Base-by-base conservation (phyloP, 2,329 filamentous ascomycete species). In the Fusarium paranaense region DNA sequence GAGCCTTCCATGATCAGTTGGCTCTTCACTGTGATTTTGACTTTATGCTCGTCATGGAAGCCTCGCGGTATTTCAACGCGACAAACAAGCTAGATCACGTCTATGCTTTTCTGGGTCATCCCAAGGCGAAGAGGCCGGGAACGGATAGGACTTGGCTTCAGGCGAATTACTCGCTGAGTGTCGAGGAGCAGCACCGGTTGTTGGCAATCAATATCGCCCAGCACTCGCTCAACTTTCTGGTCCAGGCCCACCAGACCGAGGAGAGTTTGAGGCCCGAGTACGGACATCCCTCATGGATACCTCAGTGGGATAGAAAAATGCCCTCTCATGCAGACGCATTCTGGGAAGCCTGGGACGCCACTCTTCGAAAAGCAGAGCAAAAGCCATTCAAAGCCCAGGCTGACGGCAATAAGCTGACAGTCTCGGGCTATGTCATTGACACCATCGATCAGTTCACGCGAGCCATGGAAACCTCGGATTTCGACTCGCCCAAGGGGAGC, bases 331-430 rank as follows among this genome's bases (percentile, higher is more conserved):
- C 66, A 20, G 66, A 68, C 9, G 66, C 66, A 3, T 66, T 45
- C 8, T 68, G 66, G 66, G 66, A 68, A 20, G 62, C 66, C 18
- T 68, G 66, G 66, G 66, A 68, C 8, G 62, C 66, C 1, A 68
- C 54, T 54, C 35, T 68, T 27, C 40, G 66, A 7, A 68, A 68
- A n/a, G 11, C 56, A 10, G 35, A 68, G 13, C 33, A 20, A 0
- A 59, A 37, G 5, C 8, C n/a, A 5, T 37, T 45, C 4, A 58
- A 60, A 13, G 45, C 63, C 3, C 2, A 45, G 1, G 14, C 42
- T n/a, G n/a, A 68, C 16, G 66, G 42, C 0, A 14, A 61, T 4
- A 58, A 42, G 16, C 35, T 68, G 0, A 42, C 13, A 11, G 37
- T 68, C n/a, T 68, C 62, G 1, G 66, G 66, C 0, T 13, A 66